These are phyloP conservation scores for Coemansia sp. DNA, from an alignment of 192 early-diverging fungal species.

Conservation along the genomic window DNA sequence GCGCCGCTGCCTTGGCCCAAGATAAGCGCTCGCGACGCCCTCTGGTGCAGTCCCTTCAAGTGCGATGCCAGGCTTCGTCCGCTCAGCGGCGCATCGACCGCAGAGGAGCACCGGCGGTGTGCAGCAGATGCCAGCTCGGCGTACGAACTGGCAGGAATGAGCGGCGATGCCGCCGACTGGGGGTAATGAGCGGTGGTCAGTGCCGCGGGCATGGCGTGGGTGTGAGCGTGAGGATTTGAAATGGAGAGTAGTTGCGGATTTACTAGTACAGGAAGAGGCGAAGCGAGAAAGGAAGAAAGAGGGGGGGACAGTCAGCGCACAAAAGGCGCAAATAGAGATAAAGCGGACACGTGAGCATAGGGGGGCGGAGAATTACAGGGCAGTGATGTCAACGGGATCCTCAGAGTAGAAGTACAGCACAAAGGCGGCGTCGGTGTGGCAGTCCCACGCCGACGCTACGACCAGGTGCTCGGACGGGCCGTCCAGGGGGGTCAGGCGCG, in stretches of 20 bases:
- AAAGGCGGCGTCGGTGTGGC: conserved; percentile 29
- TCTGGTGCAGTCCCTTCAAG: conserved; percentile 47
- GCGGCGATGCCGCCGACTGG: background rate
- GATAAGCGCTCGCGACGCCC: conserved; percentile 52
- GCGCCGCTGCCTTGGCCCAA: conserved; percentile 39
- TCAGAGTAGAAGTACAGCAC: conserved; percentile 55
- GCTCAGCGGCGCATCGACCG: background rate
- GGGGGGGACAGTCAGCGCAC: too few species aligned
- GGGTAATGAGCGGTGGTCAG: background rate
- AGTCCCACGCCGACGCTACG: conserved; percentile 47
- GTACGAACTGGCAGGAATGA: background rate
- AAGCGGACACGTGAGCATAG: background rate
- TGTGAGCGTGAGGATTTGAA: too few species aligned
- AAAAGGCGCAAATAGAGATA: too few species aligned
- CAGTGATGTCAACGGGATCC: conserved; percentile 25
- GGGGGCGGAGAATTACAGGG: too few species aligned
- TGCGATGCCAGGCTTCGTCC: conserved; percentile 10
- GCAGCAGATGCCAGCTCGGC: background rate
- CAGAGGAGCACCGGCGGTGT: background rate
- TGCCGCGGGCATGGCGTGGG: conserved; percentile 10
- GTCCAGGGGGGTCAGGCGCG: conserved; percentile 25
- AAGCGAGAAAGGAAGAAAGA: background rate
- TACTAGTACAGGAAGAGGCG: background rate
- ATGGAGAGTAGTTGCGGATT: background rate
- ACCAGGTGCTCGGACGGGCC: conserved; percentile 36